Evolutionary conservation across 2,329 filamentous ascomycete genomes (phyloP).

Genomic region (Xylaria sp.): DNA sequence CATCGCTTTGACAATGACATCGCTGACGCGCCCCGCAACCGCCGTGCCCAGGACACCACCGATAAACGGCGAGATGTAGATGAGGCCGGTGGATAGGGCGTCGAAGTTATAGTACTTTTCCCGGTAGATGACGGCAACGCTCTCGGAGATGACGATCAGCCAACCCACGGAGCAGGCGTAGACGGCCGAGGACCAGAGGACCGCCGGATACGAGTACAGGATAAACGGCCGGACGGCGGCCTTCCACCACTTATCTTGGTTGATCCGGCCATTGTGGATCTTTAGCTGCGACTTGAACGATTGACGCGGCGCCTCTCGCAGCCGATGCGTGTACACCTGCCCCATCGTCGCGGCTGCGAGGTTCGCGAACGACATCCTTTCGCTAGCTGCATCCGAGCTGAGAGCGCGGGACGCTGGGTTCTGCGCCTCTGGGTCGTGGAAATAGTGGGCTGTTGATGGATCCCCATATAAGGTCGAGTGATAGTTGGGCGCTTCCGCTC

Average conservation of each 20-base stretch:
- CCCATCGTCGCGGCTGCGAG: constrained; percentile 50
- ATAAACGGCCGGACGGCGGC: constrained; percentile 85
- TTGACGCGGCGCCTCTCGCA: constrained; percentile 73
- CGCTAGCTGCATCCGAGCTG: constrained; percentile 54
- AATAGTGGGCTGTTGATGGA: constrained; percentile 33
- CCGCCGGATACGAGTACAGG: constrained; percentile 85
- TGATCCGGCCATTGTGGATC: constrained; percentile 81
- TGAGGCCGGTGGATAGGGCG: constrained; percentile 81
- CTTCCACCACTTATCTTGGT: constrained; percentile 80
- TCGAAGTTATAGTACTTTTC: constrained; percentile 81
- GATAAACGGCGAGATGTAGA: constrained; percentile 91
- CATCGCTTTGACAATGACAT: constrained; percentile 85
- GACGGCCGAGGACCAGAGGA: constrained; percentile 87
- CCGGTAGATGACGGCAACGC: constrained; percentile 83
- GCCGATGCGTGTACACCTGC: constrained; percentile 74
- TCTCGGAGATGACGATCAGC: constrained; percentile 95
- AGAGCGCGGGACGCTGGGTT: constrained; percentile 13
- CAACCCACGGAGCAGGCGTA: constrained; percentile 92
- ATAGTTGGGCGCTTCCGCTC: constrained; percentile 51
- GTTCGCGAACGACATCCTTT: constrained; percentile 55
- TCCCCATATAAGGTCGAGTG: constrained; percentile 53
- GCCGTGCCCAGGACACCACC: constrained; percentile 91
- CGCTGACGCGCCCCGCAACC: constrained; percentile 88
- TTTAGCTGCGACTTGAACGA: constrained; percentile 80
- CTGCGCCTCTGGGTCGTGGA: constrained; percentile 37